Base-by-base conservation (phyloP, 1,139 yeast species). In the Kodamaea anthophila region DNA sequence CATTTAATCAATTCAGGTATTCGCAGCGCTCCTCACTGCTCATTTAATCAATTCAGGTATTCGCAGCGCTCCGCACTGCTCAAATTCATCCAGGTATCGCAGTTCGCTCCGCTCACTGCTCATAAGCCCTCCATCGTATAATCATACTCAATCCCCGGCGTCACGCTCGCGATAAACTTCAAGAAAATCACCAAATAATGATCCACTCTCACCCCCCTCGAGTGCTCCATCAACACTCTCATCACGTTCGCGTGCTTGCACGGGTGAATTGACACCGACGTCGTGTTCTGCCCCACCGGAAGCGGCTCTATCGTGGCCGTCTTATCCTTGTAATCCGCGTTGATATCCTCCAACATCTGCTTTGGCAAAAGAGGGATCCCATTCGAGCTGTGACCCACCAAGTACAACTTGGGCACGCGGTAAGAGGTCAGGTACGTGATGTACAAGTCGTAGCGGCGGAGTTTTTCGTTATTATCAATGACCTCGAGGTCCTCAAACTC, bases 111-210 rank as follows among this genome's bases (percentile, higher is more conserved):
- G n/a, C n/a, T n/a, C n/a, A n/a, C 18, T 13, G 9, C 4, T 53
- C 53, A 78, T 47, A 80, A 65, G 4, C 86, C 91, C 52, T 86
- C 88, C 96, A 88, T 91, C 22, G 97, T 88, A 53, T 87, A 87
- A 49, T 91, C 98, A 55, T 88, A 93, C 55, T 88, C 96, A 34
- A 91, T 87, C 9, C 96, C 96, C 0, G 99, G 99, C 3, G 95
- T 88, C 9, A 93, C 97, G 59, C 96, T 85, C 9, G 97, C 85
- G 34, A 91, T 88, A 47, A 91, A 91, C 56, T 93, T 93, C 47
- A 91, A 68, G 51, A 91, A 91, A 9, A 88, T 81, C 23, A 91
- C 70, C 44, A 91, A 61, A 51, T 91, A 91, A 49, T 87, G 96
- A 53, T 91, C 98, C 1, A 82, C 96, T 27, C 96, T 67, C 9